Percentiles rank a stretch among this genome's conserved stretches.
These are phyloP conservation scores for Candida maesae DNA, from an alignment of 805 yeast genomes.

Conservation along the genomic window DNA sequence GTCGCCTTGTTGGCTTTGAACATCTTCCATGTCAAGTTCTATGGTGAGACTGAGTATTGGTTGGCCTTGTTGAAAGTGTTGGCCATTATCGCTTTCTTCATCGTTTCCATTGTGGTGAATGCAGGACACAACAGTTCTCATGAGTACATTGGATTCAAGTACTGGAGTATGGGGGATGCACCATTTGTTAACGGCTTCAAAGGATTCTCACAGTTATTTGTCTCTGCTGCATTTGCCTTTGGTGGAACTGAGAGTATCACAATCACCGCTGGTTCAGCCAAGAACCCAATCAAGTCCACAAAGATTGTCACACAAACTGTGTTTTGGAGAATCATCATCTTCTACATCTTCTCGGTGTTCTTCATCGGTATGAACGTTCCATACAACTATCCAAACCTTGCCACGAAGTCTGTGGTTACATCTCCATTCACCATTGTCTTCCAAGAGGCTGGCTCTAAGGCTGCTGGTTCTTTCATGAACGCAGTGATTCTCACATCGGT, in stretches of 20 bases:
- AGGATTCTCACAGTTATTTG: constrained; percentile 47
- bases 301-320: constrained; percentile 52
- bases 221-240: constrained; percentile 54
- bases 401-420: constrained; percentile 54
- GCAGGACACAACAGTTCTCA: constrained; percentile 40
- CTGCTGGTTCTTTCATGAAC: constrained; percentile 56
- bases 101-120: constrained; percentile 45
- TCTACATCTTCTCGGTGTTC: constrained; percentile 44
- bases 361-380: constrained; percentile 54
- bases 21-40: constrained; percentile 48
- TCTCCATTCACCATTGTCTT: constrained; percentile 67
- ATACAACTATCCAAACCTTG: constrained; percentile 42
- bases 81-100: constrained; percentile 53
- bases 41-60: constrained; percentile 61
- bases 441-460: constrained; percentile 57
- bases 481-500: constrained; percentile 60
- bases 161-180: constrained; percentile 54
- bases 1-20: constrained; percentile 44
- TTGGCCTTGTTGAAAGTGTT: constrained; percentile 64
- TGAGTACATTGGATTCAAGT: constrained; percentile 48
- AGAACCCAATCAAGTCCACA: constrained; percentile 49
- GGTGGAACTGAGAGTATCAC: constrained; percentile 59
- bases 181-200: constrained; percentile 47
- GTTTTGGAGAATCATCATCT: constrained; percentile 50
- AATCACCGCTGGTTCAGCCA: constrained; percentile 54